A percentile compares a stretch with the other conserved stretches of the same genome.
Evolutionary conservation across 2,329 filamentous ascomycete species (phyloP).

Genomic region (Torrubiellomyces zombiae): DNA sequence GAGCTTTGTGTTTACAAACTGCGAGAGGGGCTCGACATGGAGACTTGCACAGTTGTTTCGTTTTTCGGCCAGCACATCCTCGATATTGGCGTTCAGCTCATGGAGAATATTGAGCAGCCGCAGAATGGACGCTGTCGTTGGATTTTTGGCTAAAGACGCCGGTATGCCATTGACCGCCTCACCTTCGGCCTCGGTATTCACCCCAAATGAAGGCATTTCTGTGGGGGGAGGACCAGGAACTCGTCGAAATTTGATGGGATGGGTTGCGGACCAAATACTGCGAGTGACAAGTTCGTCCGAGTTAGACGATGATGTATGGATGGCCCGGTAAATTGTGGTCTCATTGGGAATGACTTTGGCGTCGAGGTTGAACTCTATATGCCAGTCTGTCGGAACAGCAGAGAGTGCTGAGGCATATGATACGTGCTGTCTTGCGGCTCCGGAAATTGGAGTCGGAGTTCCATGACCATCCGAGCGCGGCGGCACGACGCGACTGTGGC

Average conservation of each 20-base stretch:
- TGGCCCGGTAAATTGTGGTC: slow-evolving; percentile 88
- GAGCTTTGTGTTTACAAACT: slow-evolving; percentile 97
- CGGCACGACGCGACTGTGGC: slow-evolving; percentile 14
- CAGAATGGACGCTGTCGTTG: slow-evolving; percentile 73
- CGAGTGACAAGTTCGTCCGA: slow-evolving; percentile 50
- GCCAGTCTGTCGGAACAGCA: slow-evolving; percentile 77
- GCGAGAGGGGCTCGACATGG: slow-evolving; percentile 67
- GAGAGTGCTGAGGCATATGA: slow-evolving; percentile 78
- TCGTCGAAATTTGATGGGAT: slow-evolving; percentile 82
- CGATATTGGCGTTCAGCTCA: slow-evolving; percentile 80
- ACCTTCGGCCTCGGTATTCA: slow-evolving; percentile 28
- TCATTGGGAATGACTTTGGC: slow-evolving; percentile 73
- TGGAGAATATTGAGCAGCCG: slow-evolving; percentile 80
- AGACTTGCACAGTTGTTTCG: slow-evolving; percentile 49
- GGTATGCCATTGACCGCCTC: slow-evolving; percentile 49
- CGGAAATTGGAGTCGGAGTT: slow-evolving; percentile 34
- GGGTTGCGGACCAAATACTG: slow-evolving; percentile 78
- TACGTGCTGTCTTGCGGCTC: slow-evolving; percentile 40
- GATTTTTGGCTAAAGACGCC: slow-evolving; percentile 65
- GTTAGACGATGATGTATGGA: slow-evolving; percentile 45
- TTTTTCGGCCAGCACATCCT: slow-evolving; percentile 72
- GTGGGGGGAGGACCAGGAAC: slow-evolving; percentile 67
- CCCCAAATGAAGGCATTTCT: slow-evolving; percentile 47
- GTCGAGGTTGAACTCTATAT: slow-evolving; percentile 86
- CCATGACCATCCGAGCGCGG: slow-evolving; percentile 17